These are phyloP conservation scores for Sordariomycetes sp. DNA, from an alignment of 2,329 filamentous ascomycete species.

Conservation along the genomic window DNA sequence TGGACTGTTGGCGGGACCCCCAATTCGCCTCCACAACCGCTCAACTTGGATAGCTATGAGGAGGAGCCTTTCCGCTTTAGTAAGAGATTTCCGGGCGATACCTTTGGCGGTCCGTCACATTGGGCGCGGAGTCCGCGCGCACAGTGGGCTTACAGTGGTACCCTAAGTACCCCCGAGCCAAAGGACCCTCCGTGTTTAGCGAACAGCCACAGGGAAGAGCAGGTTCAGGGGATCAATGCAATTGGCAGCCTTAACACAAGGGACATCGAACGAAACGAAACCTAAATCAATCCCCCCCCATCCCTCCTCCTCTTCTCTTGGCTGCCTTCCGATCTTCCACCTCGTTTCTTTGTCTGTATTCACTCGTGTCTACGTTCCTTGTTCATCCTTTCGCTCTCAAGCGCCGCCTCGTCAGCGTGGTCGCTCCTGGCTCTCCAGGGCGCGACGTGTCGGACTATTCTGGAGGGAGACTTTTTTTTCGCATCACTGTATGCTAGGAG, in stretches of 20 bases:
- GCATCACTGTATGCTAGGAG: not conserved
- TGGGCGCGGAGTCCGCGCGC: not conserved
- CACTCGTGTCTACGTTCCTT: not conserved
- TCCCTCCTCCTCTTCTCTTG: not conserved
- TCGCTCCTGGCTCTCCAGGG: constrained; percentile 35
- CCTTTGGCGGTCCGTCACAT: not conserved
- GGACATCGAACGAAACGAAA: not conserved
- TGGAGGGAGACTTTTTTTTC: not conserved
- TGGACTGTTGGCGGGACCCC: not conserved
- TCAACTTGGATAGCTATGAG: not conserved
- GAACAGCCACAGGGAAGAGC: not conserved
- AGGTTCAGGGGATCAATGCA: not conserved
- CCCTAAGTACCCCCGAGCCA: not conserved
- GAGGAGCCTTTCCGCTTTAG: not conserved
- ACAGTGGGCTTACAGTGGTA: not conserved
- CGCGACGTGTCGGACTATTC: constrained; percentile 24
- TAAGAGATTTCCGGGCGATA: not conserved
- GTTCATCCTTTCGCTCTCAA: not conserved
- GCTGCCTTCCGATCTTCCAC: constrained; percentile 8
- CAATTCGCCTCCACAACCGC: not conserved
- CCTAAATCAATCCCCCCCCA: not conserved
- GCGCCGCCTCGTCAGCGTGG: constrained; percentile 11
- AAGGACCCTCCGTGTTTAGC: not conserved
- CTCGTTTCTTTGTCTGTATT: constrained; percentile 1
- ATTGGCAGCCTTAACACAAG: not conserved